Conservation (phyloP, 371 early-diverging fungal genomes). For the Haplosporangium sp. region DNA sequence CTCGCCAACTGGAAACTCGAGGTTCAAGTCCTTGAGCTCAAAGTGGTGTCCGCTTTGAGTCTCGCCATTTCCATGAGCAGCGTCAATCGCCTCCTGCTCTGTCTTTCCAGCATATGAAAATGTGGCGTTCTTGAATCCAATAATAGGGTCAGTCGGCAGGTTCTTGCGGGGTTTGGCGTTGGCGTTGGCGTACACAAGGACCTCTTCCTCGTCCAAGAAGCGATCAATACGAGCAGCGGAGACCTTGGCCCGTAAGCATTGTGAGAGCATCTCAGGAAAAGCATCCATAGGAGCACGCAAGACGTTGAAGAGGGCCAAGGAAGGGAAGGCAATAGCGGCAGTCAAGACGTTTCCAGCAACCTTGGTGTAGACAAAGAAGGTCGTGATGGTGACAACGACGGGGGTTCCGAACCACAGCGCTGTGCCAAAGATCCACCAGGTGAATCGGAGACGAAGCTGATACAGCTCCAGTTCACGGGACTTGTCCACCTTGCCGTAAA, state of each 20-base stretch:
- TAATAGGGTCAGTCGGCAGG: constrained; percentile 53
- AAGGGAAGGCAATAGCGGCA: constrained; percentile 67
- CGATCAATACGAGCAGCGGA: constrained; percentile 76
- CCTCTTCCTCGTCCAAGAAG: constrained; percentile 81
- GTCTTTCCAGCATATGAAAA: constrained; percentile 53
- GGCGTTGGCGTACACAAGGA: constrained; percentile 57
- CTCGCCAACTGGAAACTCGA: constrained; percentile 62
- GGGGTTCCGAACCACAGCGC: constrained; percentile 78
- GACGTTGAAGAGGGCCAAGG: constrained; percentile 64
- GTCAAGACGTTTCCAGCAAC: constrained; percentile 70
- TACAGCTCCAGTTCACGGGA: constrained; percentile 68
- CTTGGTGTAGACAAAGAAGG: constrained; percentile 75
- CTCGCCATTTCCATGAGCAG: constrained; percentile 30
- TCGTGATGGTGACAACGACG: constrained; percentile 70
- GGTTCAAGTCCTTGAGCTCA: constrained; percentile 59
- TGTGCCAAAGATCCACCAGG: constrained; percentile 66
- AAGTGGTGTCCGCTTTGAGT: constrained; percentile 47
- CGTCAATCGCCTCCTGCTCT: constrained; percentile 40
- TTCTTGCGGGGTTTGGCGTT: constrained; percentile 49
- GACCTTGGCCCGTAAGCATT: constrained; percentile 70
- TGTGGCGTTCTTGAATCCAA: constrained; percentile 64
- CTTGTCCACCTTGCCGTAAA: constrained; percentile 64
- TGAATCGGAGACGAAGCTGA: constrained; percentile 65
- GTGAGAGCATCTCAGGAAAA: constrained; percentile 69
- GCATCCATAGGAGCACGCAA: constrained; percentile 71